Conservation (phyloP, 2,329 filamentous ascomycete species). For the Lecanicillium sp. region DNA sequence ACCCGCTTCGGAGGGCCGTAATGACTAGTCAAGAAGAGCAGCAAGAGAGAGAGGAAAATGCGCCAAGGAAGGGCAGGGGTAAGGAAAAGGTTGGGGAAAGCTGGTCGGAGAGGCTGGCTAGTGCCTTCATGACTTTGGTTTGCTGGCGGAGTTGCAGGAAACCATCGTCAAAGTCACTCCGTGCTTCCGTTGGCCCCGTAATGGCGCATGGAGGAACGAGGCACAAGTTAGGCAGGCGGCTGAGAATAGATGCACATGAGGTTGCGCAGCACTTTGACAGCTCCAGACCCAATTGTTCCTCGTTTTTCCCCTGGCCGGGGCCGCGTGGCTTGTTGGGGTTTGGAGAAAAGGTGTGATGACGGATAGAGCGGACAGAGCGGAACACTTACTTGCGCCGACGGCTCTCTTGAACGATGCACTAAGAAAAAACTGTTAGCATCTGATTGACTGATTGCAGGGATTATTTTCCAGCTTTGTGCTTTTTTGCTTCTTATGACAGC, state of each 20-base stretch:
- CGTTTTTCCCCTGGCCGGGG: not conserved
- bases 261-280: too few relatives aligned
- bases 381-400: conserved; percentile 74
- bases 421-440: not conserved
- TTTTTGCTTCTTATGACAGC: not conserved
- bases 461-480: not conserved
- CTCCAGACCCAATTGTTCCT: not conserved
- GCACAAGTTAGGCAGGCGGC: not conserved
- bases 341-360: too few relatives aligned
- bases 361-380: conserved; percentile 4
- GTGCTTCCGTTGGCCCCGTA: conserved; percentile 11
- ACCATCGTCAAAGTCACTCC: conserved; percentile 8
- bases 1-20: conserved; percentile 10
- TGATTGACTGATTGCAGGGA: too few relatives aligned
- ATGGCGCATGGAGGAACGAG: not conserved
- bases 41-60: not conserved
- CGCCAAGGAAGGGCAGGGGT: not conserved
- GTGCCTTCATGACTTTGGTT: not conserved
- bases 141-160: conserved; percentile 1
- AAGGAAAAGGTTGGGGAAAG: conserved; percentile 8
- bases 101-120: not conserved
- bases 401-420: conserved; percentile 70
- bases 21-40: conserved; percentile 2
- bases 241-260: too few relatives aligned
- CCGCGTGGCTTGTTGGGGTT: conserved; percentile 6